Percentiles rank a stretch among this genome's conserved stretches.
phyloP scores from a whole-genome alignment of 208 protist species.

The Endotrypanum monterogeii region DNA sequence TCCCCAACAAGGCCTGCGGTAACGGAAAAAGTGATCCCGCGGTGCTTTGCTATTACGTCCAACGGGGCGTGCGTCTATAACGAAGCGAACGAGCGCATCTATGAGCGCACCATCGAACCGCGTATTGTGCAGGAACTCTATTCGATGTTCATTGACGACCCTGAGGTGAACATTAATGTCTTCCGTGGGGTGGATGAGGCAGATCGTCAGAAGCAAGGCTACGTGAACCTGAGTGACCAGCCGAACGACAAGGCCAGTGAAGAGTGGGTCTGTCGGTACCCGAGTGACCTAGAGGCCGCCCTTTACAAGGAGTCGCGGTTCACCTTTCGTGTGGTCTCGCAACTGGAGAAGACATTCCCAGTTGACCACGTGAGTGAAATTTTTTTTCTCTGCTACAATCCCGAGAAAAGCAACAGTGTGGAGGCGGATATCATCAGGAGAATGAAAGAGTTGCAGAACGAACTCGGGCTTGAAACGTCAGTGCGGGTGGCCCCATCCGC shows the following conservation, averaged over 20 bases:
- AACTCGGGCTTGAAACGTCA: slow-evolving; percentile 19
- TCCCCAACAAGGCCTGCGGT: not conserved
- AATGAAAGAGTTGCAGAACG: slow-evolving; percentile 33
- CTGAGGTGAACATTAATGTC: slow-evolving; percentile 62
- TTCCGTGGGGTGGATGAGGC: slow-evolving; percentile 42
- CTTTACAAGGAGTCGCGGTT: slow-evolving; percentile 55
- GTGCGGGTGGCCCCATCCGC: slow-evolving; percentile 56
- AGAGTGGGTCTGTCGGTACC: slow-evolving; percentile 70
- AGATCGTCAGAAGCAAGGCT: slow-evolving; percentile 33
- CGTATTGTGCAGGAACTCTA: slow-evolving; percentile 41
- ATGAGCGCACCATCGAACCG: slow-evolving; percentile 41
- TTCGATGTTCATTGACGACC: slow-evolving; percentile 45
- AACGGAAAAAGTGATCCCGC: slow-evolving; percentile 37
- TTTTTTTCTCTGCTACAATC: slow-evolving; percentile 72
- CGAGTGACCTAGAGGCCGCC: slow-evolving; percentile 40
- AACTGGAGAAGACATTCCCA: slow-evolving; percentile 50
- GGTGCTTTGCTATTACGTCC: slow-evolving; percentile 68
- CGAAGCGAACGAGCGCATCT: slow-evolving; percentile 49
- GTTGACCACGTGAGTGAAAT: slow-evolving; percentile 61
- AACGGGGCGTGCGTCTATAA: slow-evolving; percentile 74
- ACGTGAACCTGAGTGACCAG: slow-evolving; percentile 55
- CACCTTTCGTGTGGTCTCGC: slow-evolving; percentile 40
- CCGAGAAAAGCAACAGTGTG: slow-evolving; percentile 24
- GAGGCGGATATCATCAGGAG: slow-evolving; percentile 38
- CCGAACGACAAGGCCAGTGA: slow-evolving; percentile 48